Evolutionary conservation across 306 rosid species (phyloP), one percentile per base, ranked within the genome.

Genomic region (Castanospermum australe): DNA sequence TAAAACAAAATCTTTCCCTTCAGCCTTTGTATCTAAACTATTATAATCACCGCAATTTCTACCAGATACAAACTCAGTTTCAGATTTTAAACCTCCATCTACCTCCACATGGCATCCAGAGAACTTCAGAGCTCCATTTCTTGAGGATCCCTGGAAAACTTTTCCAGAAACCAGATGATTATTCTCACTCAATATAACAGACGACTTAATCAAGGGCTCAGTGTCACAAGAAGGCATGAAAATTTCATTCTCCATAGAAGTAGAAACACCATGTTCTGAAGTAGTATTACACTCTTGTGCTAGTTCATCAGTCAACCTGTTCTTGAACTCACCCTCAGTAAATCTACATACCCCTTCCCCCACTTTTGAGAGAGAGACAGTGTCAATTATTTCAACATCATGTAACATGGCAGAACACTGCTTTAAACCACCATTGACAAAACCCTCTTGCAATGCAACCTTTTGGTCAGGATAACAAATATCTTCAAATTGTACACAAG

Each of bases 201-300:
- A 17, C 17, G 73, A 78, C 68, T 80, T 75, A 41, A 42, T 65
- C 67, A 78, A 85, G 77, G 85, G 76, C 83, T 65, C 71, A n/a
- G 75, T 83, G 70, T 85, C 84, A 61, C 14, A 13, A 80, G 69
- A 61, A 83, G 78, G 75, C 21, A 56, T 14, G 51, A 18, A 56
- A 56, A 24, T 79, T 71, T 78, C 84, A 72, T 80, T 84, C 32
- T 68, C 88, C 25, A 35, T 5, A 25, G 85, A 73, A 67, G 51
- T 65, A 55, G 81, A 85, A 77, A 20, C 39, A 13, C 77, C 93
- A 13, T 52, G 67, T 75, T 82, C 85, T 72, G 87, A 82, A 77
- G 62, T 80, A 73, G 6, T 82, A 78, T 62, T 67, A 25, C 84
- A 67, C 69, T 20, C 75, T 69, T 21, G 80, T 18, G 47, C 69